Conservation (phyloP, 257 asterid genomes). For the Jacaranda copaia region DNA sequence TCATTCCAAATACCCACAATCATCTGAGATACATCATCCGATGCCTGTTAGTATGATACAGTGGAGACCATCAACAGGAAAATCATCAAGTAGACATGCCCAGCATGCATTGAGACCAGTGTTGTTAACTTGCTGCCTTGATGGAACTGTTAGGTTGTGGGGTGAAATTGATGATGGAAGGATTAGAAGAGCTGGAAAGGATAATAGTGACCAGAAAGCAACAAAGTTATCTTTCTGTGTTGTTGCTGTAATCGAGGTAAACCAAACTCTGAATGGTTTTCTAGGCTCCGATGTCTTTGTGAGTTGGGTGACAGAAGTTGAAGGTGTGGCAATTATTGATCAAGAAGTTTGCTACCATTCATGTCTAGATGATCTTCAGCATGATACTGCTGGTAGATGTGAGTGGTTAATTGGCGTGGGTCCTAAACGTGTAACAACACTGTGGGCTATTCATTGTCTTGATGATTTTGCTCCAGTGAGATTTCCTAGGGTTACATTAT, state of each 20-base stretch:
- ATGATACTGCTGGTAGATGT: slow-evolving; percentile 74
- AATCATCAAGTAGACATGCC: slow-evolving; percentile 56
- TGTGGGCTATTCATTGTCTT: slow-evolving; percentile 95
- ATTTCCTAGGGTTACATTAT: slow-evolving; percentile 86
- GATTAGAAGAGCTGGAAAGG: slow-evolving; percentile 72
- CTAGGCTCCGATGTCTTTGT: slow-evolving; percentile 73
- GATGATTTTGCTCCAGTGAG: slow-evolving; percentile 92
- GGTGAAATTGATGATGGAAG: slow-evolving; percentile 87
- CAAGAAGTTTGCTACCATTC: slow-evolving; percentile 55
- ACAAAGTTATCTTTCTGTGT: slow-evolving; percentile 64
- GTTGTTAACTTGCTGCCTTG: slow-evolving; percentile 84
- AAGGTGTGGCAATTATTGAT: slow-evolving; percentile 54
- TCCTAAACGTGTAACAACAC: slow-evolving; percentile 59
- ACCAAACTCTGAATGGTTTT: slow-evolving; percentile 68
- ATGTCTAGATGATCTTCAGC: slow-evolving; percentile 56
- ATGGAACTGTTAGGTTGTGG: slow-evolving; percentile 96
- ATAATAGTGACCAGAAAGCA: slow-evolving; percentile 61
- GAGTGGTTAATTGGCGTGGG: slow-evolving; percentile 95
- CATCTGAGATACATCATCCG: slow-evolving; percentile 79
- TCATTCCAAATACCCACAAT: slow-evolving; percentile 49
- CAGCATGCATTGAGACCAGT: slow-evolving; percentile 59
- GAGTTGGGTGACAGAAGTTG: slow-evolving; percentile 81
- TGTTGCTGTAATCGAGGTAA: slow-evolving; percentile 81
- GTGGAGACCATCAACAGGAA: slow-evolving; percentile 88
- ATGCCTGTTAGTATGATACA: slow-evolving; percentile 83